phyloP scores from a whole-genome alignment of 495 filamentous ascomycete species.

The Talaromyces wortmannii region DNA sequence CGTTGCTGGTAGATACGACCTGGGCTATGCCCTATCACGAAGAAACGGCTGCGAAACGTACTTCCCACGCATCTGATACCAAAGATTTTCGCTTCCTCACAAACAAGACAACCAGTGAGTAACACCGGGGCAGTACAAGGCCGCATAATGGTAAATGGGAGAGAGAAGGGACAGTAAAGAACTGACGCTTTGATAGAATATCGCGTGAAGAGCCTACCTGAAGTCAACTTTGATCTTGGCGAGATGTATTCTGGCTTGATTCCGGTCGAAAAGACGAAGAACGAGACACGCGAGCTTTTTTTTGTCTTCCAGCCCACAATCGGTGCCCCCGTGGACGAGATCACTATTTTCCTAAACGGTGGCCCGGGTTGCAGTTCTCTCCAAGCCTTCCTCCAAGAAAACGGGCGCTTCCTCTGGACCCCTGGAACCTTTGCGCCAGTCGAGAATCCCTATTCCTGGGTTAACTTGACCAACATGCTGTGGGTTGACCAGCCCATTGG shows the following conservation, averaged over 20 bases:
- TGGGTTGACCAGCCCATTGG: constrained; percentile 56
- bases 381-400: constrained; percentile 65
- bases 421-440: constrained; percentile 58
- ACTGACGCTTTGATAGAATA: too few species aligned
- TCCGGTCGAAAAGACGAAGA: constrained; percentile 54
- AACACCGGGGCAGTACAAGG: too few species aligned
- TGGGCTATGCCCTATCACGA: too few species aligned
- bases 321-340: constrained; percentile 51
- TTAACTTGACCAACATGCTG: constrained; percentile 67
- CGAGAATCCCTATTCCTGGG: constrained; percentile 61
- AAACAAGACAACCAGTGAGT: too few species aligned
- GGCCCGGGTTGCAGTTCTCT: constrained; percentile 65
- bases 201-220: constrained; percentile 61
- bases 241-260: constrained; percentile 71
- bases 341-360: constrained; percentile 66
- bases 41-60: too few species aligned
- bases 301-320: constrained; percentile 45
- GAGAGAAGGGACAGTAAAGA: too few species aligned
- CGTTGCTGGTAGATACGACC: too few species aligned
- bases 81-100: too few species aligned
- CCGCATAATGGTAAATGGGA: too few species aligned
- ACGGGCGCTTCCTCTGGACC: constrained; percentile 73
- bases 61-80: too few species aligned
- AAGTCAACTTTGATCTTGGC: constrained; percentile 66
- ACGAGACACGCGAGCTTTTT: constrained; percentile 31